Conservation (phyloP, 1,284 basidiomycete species). For the Cryptococcus floricola region DNA sequence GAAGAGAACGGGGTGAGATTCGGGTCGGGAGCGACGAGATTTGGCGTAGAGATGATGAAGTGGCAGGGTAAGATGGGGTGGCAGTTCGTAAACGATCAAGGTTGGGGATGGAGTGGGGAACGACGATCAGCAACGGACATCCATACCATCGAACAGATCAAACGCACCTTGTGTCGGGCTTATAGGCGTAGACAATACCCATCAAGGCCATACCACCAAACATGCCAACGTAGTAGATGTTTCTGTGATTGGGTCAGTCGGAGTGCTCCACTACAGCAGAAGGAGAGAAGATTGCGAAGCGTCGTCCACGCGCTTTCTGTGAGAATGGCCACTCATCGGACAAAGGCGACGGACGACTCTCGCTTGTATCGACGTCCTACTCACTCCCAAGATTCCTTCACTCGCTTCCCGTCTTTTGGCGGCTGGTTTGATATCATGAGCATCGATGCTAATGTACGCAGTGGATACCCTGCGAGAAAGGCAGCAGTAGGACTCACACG, state of each 20-base stretch:
- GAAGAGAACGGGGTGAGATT: neutral
- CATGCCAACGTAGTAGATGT: conserved; percentile 83
- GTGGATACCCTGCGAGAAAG: neutral
- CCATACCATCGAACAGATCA: neutral
- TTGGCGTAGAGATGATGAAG: neutral
- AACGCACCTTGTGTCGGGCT: conserved; percentile 88
- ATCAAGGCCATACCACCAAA: conserved; percentile 80
- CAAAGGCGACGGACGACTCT: neutral
- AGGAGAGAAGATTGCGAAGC: neutral
- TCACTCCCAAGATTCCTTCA: conserved; percentile 44
- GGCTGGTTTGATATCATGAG: conserved; percentile 6
- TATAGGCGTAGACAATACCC: conserved; percentile 77
- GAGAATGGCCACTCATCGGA: neutral
- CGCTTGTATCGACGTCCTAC: conserved; percentile 10
- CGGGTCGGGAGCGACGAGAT: neutral
- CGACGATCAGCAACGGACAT: neutral
- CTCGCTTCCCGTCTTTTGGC: conserved; percentile 33
- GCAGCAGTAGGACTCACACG: conserved; percentile 57
- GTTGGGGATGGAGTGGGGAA: neutral
- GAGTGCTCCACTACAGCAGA: no score
- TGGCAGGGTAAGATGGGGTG: neutral
- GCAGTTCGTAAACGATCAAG: neutral
- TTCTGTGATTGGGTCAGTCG: conserved; percentile 20
- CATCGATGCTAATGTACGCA: neutral
- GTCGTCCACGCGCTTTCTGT: no score